Evolutionary conservation across 1,284 basidiomycete genomes (phyloP), one percentile per base, ranked within the genome.

Genomic region (Apiotrichum siamense): DNA sequence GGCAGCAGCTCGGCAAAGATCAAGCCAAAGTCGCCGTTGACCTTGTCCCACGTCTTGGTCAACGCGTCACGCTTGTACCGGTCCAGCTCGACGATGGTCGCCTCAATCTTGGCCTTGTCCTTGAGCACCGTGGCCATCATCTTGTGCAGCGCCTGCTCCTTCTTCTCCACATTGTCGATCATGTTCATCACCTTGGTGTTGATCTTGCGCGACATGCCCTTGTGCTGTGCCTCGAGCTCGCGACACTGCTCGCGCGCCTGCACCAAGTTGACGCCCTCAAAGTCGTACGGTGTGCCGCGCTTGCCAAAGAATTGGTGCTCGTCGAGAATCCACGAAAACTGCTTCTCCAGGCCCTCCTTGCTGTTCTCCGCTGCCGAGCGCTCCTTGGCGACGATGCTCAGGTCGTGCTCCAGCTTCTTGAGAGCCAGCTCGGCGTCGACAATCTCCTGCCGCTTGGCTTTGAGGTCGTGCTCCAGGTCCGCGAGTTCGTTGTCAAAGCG

Each of bases 1-100:
- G 96, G 96, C 1, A 99, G 75, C 1, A 99, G 79, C 65, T 98
- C 96, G 6, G 83, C 91, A 69, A 99, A 99, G 71, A 98, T 98
- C 11, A 82, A 84, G 13, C 96, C 96, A 70, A 99, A 98, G 72
- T 97, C 94, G 45, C 89, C 50, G 64, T 90, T 88, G 60, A 99
- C 96, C 69, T 96, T 97, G 63, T 86, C 82, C 91, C 93, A 98
- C 0, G 94, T 97, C 74, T 86, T 92, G 66, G 86, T 82, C 47
- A 98, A 77, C 0, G 96, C 90, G 62, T 96, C 93, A 26, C 86
- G 82, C 75, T 98, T 98, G 76, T 96, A 93, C 44, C 85, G 80
- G 69, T 98, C 94, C 18, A 98, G 82, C 69, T 97, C 88, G 42
- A 82, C 83, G 54, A 99, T 96, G 0, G 93, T 97, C 53, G 86